Base-by-base conservation (phyloP, 2,329 filamentous ascomycete species). In the Cercospora canescens region DNA sequence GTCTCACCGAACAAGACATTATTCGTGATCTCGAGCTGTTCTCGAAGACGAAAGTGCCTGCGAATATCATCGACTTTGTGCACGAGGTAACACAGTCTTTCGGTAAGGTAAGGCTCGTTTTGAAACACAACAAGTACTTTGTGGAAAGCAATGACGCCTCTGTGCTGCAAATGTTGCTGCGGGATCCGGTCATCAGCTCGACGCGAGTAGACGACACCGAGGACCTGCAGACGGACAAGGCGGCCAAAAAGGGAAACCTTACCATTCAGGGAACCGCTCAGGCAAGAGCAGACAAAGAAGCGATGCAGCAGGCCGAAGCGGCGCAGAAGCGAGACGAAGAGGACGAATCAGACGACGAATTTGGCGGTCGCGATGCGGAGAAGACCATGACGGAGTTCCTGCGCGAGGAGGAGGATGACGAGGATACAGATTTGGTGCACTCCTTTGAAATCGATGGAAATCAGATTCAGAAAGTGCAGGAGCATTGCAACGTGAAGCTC, bases 261-360 rank as follows among this genome's bases (percentile, higher is more conserved):
- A 93, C 96, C 48, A 99, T 99, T 76, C 93, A 94, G 0, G 95
- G 95, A 63, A 98, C 95, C 0, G 95, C 93, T 74, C 92, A 96
- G 79, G 94, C 95, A 4, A 94, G 93, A 35, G 94, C 93, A 66
- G 89, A 94, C 14, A 91, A 90, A 73, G 91, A 97, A 78, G 90
- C 91, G 6, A 79, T 71, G 79, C 72, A 85, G 80, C 60, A 78
- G 78, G 70, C 85, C 80, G 59, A 78, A 71, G 72, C 80, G 76
- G 67, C 82, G 76, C 72, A 79, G 72, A 37, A 74, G 65, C 78
- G 82, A 1, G 82, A 85, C 55, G 79, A 84, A 7, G 78, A 81
- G 30, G 85, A 85, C 18, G 82, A 83, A 8, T 84, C 86, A 41
- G 80, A 84, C 4, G 78, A 82, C 35, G 85, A 87, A 60, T 87